A percentile compares a stretch with the other conserved stretches of the same genome.
These are phyloP conservation scores for Rhizopogon vinicolor DNA, from an alignment of 768 basidiomycete genomes.

Conservation along the genomic window DNA sequence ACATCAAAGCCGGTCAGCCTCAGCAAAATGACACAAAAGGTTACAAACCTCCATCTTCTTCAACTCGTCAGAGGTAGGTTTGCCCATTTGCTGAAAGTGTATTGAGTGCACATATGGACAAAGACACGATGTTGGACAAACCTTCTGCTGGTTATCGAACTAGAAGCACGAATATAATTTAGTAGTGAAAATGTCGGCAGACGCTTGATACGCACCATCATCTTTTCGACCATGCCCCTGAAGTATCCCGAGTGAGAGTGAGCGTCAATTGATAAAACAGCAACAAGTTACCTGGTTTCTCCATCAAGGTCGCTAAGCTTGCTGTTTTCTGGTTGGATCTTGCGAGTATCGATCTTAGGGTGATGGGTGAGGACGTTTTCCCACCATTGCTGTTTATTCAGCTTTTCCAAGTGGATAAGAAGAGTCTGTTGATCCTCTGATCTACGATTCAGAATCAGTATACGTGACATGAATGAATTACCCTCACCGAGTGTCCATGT, in stretches of 20 bases:
- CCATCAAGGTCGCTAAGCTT: slow-evolving; percentile 95
- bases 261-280: background rate
- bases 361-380: slow-evolving; percentile 93
- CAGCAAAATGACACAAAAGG: background rate
- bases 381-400: slow-evolving; percentile 94
- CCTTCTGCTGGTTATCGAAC: slow-evolving; percentile 43
- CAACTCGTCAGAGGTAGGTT: slow-evolving; percentile 90
- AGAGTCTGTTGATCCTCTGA: slow-evolving; percentile 76
- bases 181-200: background rate
- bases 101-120: background rate
- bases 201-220: slow-evolving; percentile 76
- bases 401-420: slow-evolving; percentile 78
- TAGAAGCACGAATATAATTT: slow-evolving; percentile 12
- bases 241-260: slow-evolving; percentile 1
- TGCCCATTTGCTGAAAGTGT: slow-evolving; percentile 77
- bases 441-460: slow-evolving; percentile 5
- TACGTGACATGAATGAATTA: background rate
- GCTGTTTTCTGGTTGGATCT: slow-evolving; percentile 93
- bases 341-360: slow-evolving; percentile 94
- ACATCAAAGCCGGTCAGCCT: slow-evolving; percentile 1
- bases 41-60: slow-evolving; percentile 81
- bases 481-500: slow-evolving; percentile 90
- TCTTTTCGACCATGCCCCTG: slow-evolving; percentile 98
- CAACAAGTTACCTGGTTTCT: slow-evolving; percentile 72
- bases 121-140: slow-evolving; percentile 8